Percentiles rank a stretch among this genome's conserved stretches.
phyloP scores from a whole-genome alignment of 768 basidiomycete genomes.

The Mrakia gelida region DNA sequence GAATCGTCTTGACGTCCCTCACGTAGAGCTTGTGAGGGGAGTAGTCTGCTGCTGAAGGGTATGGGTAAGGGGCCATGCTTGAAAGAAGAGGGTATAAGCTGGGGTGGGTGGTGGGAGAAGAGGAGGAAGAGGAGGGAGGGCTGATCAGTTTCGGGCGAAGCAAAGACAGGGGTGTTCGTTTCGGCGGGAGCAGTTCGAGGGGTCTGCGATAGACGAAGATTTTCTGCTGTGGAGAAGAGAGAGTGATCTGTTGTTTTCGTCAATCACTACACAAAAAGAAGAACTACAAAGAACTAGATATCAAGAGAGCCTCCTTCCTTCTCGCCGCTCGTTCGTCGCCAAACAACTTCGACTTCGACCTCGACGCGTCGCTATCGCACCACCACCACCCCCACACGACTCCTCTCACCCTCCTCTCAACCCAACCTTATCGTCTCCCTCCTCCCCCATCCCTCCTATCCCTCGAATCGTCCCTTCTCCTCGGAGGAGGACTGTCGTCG shows the following conservation, averaged over 20 bases:
- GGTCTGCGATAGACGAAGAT: too few relatives aligned
- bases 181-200: too few relatives aligned
- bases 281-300: too few relatives aligned
- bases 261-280: too few relatives aligned
- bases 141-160: not conserved
- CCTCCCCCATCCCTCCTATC: slow-evolving; percentile 7
- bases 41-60: too few relatives aligned
- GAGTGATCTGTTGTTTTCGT: too few relatives aligned
- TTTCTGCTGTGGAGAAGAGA: too few relatives aligned
- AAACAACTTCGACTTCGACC: too few relatives aligned
- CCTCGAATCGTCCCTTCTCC: slow-evolving; percentile 19
- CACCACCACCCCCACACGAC: not conserved
- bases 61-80: slow-evolving; percentile 11
- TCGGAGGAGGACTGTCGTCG: slow-evolving; percentile 8
- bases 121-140: not conserved
- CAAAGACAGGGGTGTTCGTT: too few relatives aligned
- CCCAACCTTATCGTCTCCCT: not conserved
- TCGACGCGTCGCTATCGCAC: not conserved
- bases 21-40: not conserved
- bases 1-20: not conserved
- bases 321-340: too few relatives aligned
- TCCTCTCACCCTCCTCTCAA: not conserved
- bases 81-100: not conserved
- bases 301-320: too few relatives aligned
- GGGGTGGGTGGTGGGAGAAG: not conserved